phyloP scores from a whole-genome alignment of 371 early-diverging fungal species.

The Rhizomucor pusillus region DNA sequence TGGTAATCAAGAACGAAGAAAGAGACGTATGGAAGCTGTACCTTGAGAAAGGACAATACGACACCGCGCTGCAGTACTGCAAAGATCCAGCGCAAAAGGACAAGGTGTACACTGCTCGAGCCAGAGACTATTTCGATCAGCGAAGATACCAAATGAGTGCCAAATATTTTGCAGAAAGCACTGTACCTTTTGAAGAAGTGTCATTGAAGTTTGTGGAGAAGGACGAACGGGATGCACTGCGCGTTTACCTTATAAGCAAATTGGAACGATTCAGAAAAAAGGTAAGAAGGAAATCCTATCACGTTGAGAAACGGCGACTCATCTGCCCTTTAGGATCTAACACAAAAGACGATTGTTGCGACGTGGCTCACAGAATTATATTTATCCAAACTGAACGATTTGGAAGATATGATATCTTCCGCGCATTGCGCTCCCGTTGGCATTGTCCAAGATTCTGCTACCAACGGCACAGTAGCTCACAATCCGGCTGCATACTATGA shows the following conservation, averaged over 20 bases:
- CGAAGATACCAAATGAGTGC: conserved; percentile 77
- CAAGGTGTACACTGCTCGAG: conserved; percentile 78
- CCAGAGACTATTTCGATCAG: conserved; percentile 79
- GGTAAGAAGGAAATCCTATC: conserved; percentile 32
- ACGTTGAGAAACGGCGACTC: background rate
- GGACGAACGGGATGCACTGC: conserved; percentile 72
- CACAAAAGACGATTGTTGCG: conserved; percentile 77
- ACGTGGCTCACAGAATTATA: conserved; percentile 91
- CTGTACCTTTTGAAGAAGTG: conserved; percentile 84
- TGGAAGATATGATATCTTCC: conserved; percentile 60
- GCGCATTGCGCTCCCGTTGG: conserved; percentile 29
- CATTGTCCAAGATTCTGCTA: conserved; percentile 4
- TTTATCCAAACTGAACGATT: conserved; percentile 68
- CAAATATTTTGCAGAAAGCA: conserved; percentile 79
- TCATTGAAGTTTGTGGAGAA: conserved; percentile 73
- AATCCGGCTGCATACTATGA: conserved; percentile 22
- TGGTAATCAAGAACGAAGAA: conserved; percentile 86
- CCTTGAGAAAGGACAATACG: conserved; percentile 71
- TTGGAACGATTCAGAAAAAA: conserved; percentile 56
- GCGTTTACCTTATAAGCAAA: conserved; percentile 70
- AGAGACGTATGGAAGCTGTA: conserved; percentile 91
- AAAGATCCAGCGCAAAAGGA: conserved; percentile 76
- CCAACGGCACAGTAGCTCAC: conserved; percentile 8
- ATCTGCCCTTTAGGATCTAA: conserved; percentile 58
- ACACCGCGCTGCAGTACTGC: conserved; percentile 72